phyloP scores from a whole-genome alignment of 2,329 filamentous ascomycete genomes.

The Alternaria arborescens region DNA sequence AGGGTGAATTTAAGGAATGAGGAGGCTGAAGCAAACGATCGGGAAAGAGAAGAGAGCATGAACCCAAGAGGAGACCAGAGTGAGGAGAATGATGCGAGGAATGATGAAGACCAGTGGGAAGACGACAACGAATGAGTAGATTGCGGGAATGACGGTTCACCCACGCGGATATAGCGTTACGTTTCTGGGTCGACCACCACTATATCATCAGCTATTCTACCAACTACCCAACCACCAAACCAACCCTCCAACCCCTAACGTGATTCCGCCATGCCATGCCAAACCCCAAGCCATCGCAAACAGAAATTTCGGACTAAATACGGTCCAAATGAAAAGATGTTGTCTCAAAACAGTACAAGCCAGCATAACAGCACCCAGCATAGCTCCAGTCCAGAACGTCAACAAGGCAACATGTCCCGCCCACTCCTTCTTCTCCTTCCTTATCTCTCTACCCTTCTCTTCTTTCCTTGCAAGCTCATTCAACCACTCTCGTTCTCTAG shows the following conservation, averaged over 20 bases:
- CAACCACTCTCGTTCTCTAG: constrained; percentile 39
- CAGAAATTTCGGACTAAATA: constrained; percentile 96
- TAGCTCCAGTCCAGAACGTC: constrained; percentile 74
- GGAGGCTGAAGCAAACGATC: background rate
- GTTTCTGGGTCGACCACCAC: background rate
- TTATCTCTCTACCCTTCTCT: constrained; percentile 17
- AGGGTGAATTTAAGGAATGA: background rate
- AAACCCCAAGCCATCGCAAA: constrained; percentile 90
- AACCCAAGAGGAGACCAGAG: background rate
- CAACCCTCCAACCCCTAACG: constrained; percentile 43
- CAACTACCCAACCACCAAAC: constrained; percentile 46
- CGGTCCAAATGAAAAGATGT: constrained; percentile 98
- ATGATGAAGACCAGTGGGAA: background rate
- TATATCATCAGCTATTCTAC: constrained; percentile 18
- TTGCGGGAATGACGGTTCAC: background rate
- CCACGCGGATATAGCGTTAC: background rate
- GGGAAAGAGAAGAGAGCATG: background rate
- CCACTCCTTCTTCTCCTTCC: constrained; percentile 23
- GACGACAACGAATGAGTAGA: background rate
- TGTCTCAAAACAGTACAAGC: constrained; percentile 85
- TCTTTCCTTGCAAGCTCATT: constrained; percentile 30
- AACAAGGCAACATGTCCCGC: constrained; percentile 66
- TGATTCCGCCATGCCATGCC: constrained; percentile 74
- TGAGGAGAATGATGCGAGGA: background rate
- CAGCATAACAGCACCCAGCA: constrained; percentile 79